A percentile compares a stretch with the other conserved stretches of the same genome.
Evolutionary conservation across 2,329 filamentous ascomycete genomes (phyloP).

Genomic region (Hypoxylon sp.): DNA sequence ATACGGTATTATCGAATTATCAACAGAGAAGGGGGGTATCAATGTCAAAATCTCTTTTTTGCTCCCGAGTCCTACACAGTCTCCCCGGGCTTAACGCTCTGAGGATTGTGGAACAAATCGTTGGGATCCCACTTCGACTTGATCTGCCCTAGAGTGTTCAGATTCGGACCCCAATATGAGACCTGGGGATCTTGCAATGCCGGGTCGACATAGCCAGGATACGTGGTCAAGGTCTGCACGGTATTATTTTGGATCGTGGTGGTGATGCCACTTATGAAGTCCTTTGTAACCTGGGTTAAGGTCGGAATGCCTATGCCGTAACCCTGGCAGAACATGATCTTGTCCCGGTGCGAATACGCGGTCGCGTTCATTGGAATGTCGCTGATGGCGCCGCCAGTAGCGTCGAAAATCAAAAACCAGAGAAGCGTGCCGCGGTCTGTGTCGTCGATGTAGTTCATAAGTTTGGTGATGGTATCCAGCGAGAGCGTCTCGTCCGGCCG

Average conservation of each 20-base stretch:
- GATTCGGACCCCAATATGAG: conserved; percentile 69
- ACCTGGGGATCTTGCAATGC: conserved; percentile 61
- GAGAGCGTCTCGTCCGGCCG: conserved; percentile 62
- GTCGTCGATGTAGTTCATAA: conserved; percentile 68
- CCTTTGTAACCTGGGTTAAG: conserved; percentile 60
- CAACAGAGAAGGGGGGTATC: conserved; percentile 38
- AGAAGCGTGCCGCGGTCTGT: conserved; percentile 64
- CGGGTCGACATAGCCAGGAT: conserved; percentile 74
- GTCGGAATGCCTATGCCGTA: conserved; percentile 67
- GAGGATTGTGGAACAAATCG: conserved; percentile 70
- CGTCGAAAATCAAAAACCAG: conserved; percentile 74
- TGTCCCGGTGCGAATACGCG: conserved; percentile 74
- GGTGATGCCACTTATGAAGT: conserved; percentile 67
- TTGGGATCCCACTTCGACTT: conserved; percentile 67
- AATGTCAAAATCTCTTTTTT: conserved; percentile 25
- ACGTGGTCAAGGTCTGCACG: conserved; percentile 62
- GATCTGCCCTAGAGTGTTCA: conserved; percentile 61
- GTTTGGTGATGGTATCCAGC: conserved; percentile 58
- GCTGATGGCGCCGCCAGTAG: conserved; percentile 70
- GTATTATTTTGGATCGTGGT: conserved; percentile 56
- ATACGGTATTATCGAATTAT: conserved; percentile 32
- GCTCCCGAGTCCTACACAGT: conserved; percentile 25
- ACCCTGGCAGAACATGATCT: conserved; percentile 73
- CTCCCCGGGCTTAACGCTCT: conserved; percentile 60
- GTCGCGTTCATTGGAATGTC: conserved; percentile 69